Conservation (phyloP, 768 basidiomycete genomes). For the Pholiota conissans region DNA sequence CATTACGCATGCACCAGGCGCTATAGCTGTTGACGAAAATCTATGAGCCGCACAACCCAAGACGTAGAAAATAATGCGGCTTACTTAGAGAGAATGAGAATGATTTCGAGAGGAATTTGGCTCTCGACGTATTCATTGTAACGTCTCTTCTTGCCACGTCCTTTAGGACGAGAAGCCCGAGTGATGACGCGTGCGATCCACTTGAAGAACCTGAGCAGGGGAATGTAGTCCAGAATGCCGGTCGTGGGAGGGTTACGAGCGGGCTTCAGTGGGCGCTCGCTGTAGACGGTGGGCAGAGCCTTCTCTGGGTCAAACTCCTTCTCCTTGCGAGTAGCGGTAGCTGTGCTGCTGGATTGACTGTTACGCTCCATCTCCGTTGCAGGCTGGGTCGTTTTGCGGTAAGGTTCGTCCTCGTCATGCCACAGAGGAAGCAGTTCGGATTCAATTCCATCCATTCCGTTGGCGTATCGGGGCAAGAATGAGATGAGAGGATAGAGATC, state of each 20-base stretch:
- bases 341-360: constrained; percentile 6
- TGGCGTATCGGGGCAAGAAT: constrained; percentile 63
- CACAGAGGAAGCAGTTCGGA: constrained; percentile 60
- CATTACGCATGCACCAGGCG: constrained; percentile 29
- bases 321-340: not conserved
- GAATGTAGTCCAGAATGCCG: constrained; percentile 54
- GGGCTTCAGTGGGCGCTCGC: constrained; percentile 39
- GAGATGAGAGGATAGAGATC: constrained; percentile 75
- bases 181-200: constrained; percentile 21
- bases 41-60: constrained; percentile 17
- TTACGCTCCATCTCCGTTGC: constrained; percentile 18
- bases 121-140: constrained; percentile 44
- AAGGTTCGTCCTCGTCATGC: constrained; percentile 38
- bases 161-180: constrained; percentile 11
- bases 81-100: constrained; percentile 48
- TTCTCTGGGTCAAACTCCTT: constrained; percentile 32
- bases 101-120: constrained; percentile 64
- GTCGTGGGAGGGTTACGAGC: constrained; percentile 60
- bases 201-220: constrained; percentile 52
- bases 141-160: constrained; percentile 17
- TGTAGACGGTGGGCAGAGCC: constrained; percentile 27
- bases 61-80: constrained; percentile 11
- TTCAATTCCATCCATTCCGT: constrained; percentile 24
- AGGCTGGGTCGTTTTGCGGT: constrained; percentile 9
- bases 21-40: constrained; percentile 24